Percentiles rank a stretch among this genome's conserved stretches.
Conservation (phyloP, 805 yeast species). For the Pichia sporocuriosa region DNA sequence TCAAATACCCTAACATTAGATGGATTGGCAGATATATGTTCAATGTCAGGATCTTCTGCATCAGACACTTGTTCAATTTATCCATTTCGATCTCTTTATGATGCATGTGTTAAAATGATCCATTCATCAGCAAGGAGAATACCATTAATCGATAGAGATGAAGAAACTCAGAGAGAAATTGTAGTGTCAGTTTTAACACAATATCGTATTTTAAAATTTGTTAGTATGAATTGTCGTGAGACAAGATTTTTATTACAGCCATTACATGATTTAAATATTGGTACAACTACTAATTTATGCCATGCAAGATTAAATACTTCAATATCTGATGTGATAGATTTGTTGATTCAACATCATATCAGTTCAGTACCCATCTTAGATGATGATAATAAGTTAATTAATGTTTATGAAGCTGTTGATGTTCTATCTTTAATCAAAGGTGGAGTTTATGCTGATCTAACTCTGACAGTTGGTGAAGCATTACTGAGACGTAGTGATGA, state of each 20-base stretch:
- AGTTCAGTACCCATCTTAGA: constrained; percentile 92
- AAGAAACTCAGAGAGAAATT: constrained; percentile 84
- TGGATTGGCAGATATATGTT: constrained; percentile 81
- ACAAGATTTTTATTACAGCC: constrained; percentile 78
- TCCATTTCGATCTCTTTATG: constrained; percentile 83
- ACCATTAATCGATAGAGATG: constrained; percentile 91
- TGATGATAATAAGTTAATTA: constrained; percentile 53
- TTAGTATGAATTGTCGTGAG: constrained; percentile 92
- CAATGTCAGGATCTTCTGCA: constrained; percentile 71
- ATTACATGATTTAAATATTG: constrained; percentile 59
- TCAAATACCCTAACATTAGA: constrained; percentile 76
- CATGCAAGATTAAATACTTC: constrained; percentile 88
- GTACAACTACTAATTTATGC: constrained; percentile 50
- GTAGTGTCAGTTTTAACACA: constrained; percentile 94
- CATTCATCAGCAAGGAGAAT: constrained; percentile 85
- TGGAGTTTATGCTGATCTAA: constrained; percentile 85
- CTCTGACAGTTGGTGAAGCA: constrained; percentile 92
- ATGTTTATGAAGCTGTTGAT: constrained; percentile 95
- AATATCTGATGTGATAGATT: constrained; percentile 85
- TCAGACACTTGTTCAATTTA: constrained; percentile 83
- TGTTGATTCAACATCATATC: constrained; percentile 71
- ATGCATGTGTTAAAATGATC: constrained; percentile 90
- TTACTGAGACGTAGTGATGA: constrained; percentile 89
- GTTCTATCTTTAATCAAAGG: constrained; percentile 89
- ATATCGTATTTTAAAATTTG: constrained; percentile 91